Evolutionary conservation across 2,329 filamentous ascomycete genomes (phyloP), one percentile per base, ranked within the genome.

Genomic region (Ilyonectria mors-panacis): DNA sequence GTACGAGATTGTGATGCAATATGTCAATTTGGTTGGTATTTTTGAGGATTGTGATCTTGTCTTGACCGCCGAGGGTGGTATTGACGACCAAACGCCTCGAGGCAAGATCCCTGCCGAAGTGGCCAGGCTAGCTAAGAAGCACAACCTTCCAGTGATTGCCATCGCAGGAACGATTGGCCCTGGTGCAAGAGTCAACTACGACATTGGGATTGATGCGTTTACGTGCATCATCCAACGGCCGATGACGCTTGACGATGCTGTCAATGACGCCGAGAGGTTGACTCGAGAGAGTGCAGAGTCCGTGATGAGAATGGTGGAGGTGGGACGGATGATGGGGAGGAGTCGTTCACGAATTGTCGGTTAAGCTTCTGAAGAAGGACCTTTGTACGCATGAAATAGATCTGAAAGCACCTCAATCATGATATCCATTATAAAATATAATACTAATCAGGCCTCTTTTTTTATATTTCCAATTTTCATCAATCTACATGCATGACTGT

Each of bases 91-190:
- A 68, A 86, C 85, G 0, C 82, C 85, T 0, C 77, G 80, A 48
- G 86, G 86, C 2, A 88, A 88, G 72, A 86, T 88, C 68, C 85
- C 86, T 9, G 85, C 82, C 3, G 85, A 87, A 72, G 81, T 88
- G 28, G 86, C 85, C 10, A 77, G 80, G 59, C 80, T 84, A 10
- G 85, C 85, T 3, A 84, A 83, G 71, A 76, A 77, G 58, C 80
- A 80, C 66, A 80, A 81, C 5, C 78, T 85, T 3, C 84, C 85
- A 0, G 85, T 87, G 2, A 76, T 81, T 45, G 80, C 79, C 13
- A 77, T 82, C 54, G 80, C 79, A 2, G 80, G 80, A 3, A 82
- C 78, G 8, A 80, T 82, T 54, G 80, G 80, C 4, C 70, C 68
- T 1, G 78, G 78, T 0, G 78, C 78, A 7, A 64, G 78, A 44